Evolutionary conservation across 495 filamentous ascomycete species (phyloP), one percentile per base, ranked within the genome.

Genomic region (Talaromyces proteolyticus): DNA sequence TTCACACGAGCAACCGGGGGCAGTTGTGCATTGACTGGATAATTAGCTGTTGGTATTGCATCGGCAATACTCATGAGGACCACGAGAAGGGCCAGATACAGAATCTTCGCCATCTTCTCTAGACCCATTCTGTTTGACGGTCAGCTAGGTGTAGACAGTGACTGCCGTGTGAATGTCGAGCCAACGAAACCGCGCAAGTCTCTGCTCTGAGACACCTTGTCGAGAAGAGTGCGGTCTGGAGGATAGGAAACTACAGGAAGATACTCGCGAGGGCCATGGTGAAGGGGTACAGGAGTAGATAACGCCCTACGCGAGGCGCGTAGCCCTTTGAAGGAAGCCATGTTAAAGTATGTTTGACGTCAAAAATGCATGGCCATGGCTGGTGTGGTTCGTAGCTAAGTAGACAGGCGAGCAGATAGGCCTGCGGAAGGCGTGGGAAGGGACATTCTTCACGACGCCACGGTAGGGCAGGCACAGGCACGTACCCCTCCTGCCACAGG

Each of bases 1-100:
- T 74, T 76, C 5, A 84, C 72, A 47, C 85, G 78, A 3, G 86
- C 88, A 45, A 89, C 82, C 3, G 85, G 85, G 34, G 87, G 87
- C 10, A 90, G 74, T 59, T 93, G 87, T 4, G 86, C 75, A 62
- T 90, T 89, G 54, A 91, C 74, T 0, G 86, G 86, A 45, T 89
- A 85, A 29, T 78, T 77, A 44, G 84, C 69, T 48, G 61, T 52
- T 47, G 76, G 72, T 42, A 59, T 62, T 40, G 79, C 79, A 44
- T 59, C 53, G 16, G 70, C 68, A 36, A 56, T 53, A 54, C 29
- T 39, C 8, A 52, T 12, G 14, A 57, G 42, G 25, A 52, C 53
- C 44, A 63, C 55, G 21, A 71, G 45, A 16, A 75, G 49, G 25
- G 57, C 52, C 57, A 74, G 49, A 41, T 3, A 12, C 29, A 49